Conservation (phyloP, 768 basidiomycete species). For the Boletus subparvulus region DNA sequence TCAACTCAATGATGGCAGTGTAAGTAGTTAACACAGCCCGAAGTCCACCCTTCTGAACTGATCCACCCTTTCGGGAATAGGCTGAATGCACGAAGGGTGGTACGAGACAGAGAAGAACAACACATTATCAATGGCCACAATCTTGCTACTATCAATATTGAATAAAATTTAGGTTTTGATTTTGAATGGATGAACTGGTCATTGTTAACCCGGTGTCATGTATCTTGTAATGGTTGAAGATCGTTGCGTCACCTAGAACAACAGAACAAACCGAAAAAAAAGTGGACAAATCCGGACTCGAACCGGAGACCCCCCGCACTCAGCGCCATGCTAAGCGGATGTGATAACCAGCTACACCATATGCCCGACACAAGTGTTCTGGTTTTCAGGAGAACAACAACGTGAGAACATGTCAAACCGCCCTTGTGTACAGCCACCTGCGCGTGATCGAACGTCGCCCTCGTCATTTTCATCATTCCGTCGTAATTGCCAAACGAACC, state of each 20-base stretch:
- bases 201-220: too few species aligned
- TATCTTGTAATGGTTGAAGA: too few species aligned
- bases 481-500: slow-evolving; percentile 10
- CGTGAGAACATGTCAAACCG: slow-evolving; percentile 5
- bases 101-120: slow-evolving; percentile 3
- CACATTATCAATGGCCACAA: not conserved
- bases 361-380: slow-evolving; percentile 27
- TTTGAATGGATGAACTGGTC: too few species aligned
- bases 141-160: slow-evolving; percentile 4
- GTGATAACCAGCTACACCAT: slow-evolving; percentile 43
- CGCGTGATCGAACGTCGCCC: slow-evolving; percentile 24
- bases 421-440: slow-evolving; percentile 21
- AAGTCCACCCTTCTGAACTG: not conserved
- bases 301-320: slow-evolving; percentile 41
- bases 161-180: not conserved
- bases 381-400: not conserved
- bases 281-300: slow-evolving; percentile 41
- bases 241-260: too few species aligned
- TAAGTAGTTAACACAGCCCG: not conserved
- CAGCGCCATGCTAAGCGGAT: slow-evolving; percentile 39
- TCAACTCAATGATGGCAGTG: slow-evolving; percentile 18
- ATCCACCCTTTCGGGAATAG: not conserved
- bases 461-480: slow-evolving; percentile 30
- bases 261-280: slow-evolving; percentile 1
- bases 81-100: slow-evolving; percentile 10